Evolutionary conservation across 805 yeast genomes (phyloP), one percentile per base, ranked within the genome.

Genomic region (Wickerhamiella sergipiensis): DNA sequence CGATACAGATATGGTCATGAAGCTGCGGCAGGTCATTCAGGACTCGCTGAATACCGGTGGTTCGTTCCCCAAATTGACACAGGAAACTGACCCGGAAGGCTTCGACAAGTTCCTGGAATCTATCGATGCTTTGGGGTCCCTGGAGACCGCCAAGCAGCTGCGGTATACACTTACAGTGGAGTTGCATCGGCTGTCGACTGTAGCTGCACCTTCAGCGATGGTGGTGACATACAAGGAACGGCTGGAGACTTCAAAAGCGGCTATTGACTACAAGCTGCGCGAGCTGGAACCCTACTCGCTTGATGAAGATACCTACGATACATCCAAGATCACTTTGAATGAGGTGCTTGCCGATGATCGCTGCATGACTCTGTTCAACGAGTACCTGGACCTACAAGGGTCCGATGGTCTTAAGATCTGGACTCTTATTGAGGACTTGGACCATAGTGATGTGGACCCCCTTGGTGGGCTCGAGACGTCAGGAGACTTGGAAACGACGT

Each of bases 391-490:
- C 77, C 46, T 64, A 72, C 1, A 66, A 65, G 0, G 60, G 59
- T 86, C 3, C 80, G 80, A 44, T 79, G 78, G 53, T 84, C 88
- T 86, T 62, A 75, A 4, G 73, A 77, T 1, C 81, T 86, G 2
- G 83, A 85, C 53, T 71, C 75, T 0, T 73, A 85, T 39, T 78
- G 79, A 57, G 83, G 83, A 47, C 95, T 96, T 0, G 64, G 88
- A 17, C 85, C 80, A 66, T 43, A 62, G 67, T 12, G 51, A 45
- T 18, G 47, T 49, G 38, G 64, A 61, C 52, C 57, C 62, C 2
- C 50, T 59, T 5, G 61, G 62, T 8, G 62, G 55, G 12, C 56
- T 56, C 19, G 55, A 53, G n/a, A 52, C 49, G 19, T 36, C 40
- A 5, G 40, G 40, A 36, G 40, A 36, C 13, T 18, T 36, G 9